Base-by-base conservation (phyloP, 1,284 basidiomycete species). In the Rhodotorula sp. region DNA sequence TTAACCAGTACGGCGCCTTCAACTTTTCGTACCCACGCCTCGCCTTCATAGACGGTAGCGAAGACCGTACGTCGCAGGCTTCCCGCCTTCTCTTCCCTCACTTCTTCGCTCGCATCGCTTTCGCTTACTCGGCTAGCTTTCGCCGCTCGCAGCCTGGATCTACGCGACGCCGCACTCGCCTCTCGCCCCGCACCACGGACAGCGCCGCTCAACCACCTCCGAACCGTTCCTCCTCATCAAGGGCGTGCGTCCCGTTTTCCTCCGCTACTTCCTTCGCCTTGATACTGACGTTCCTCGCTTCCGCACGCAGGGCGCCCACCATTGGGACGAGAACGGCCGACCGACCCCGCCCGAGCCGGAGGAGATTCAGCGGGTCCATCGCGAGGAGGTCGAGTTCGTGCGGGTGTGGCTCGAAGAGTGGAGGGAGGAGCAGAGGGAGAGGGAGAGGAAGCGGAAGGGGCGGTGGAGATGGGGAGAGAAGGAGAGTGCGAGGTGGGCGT, bases 191-290 rank as follows among this genome's bases (percentile, higher is more conserved):
- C 86, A 90, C 62, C 92, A 92, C 0, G 81, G 83, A 10, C 82
- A 85, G 55, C 84, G 94, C 46, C 79, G 84, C 53, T 91, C 93
- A 80, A 91, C 91, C 0, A 80, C 88, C 20, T 76, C 86, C 27
- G 83, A 85, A 60, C 94, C 94, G 0, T 92, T 94, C 82, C 93
- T 94, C 79, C 77, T 95, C 61, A 97, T 98, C 69, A 88, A 88
- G n/a, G 84, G 68, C n/a, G 90, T 91, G 75, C 52, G 87, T 82
- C 24, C 30, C 47, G 10, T 47, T 39, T 29, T 53, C 24, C 52
- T 49, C 34, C n/a, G n/a, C 19, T 30, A 10, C 39, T n/a, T 22
- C 49, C 36, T 27, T 47, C 24, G 4, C 9, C 2, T 20, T 34
- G 30, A 13, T 24, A 19, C 34, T 47, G 27, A 51, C 56, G 32